A percentile compares a stretch with the other conserved stretches of the same genome.
Evolutionary conservation across 805 yeast species (phyloP).

Genomic region (Clavispora fructus): DNA sequence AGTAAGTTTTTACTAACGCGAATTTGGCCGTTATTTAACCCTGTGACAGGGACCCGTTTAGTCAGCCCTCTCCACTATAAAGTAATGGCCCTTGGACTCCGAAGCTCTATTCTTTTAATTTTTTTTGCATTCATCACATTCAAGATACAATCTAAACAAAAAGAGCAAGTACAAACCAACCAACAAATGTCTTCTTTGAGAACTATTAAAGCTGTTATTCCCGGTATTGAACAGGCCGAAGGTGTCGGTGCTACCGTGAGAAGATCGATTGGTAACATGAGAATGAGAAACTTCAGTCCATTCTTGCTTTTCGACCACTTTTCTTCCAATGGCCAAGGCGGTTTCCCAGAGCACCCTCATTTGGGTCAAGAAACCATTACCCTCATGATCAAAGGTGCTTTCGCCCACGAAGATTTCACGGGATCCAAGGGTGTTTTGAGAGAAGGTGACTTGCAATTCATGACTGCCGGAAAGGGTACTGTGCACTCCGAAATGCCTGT

Average conservation of each 20-base stretch:
- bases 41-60: neutral
- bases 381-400: slow-evolving; percentile 54
- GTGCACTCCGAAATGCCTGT: slow-evolving; percentile 87
- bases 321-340: slow-evolving; percentile 55
- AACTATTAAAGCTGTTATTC: slow-evolving; percentile 26
- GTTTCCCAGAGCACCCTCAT: slow-evolving; percentile 83
- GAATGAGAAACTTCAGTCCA: slow-evolving; percentile 72
- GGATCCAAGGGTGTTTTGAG: slow-evolving; percentile 73
- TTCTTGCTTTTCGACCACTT: slow-evolving; percentile 81
- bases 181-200: slow-evolving; percentile 18
- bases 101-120: neutral
- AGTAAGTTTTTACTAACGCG: neutral
- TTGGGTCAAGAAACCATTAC: slow-evolving; percentile 82
- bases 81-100: neutral
- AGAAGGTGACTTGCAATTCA: slow-evolving; percentile 85
- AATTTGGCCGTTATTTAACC: neutral
- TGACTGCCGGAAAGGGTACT: slow-evolving; percentile 90
- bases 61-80: neutral
- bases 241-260: slow-evolving; percentile 88
- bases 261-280: slow-evolving; percentile 68
- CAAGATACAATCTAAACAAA: neutral
- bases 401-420: slow-evolving; percentile 84
- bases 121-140: neutral
- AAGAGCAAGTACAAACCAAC: slow-evolving; percentile 1
- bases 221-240: slow-evolving; percentile 68